Conservation (phyloP, 1,284 basidiomycete species). For the Cystobasidium pallidum region DNA sequence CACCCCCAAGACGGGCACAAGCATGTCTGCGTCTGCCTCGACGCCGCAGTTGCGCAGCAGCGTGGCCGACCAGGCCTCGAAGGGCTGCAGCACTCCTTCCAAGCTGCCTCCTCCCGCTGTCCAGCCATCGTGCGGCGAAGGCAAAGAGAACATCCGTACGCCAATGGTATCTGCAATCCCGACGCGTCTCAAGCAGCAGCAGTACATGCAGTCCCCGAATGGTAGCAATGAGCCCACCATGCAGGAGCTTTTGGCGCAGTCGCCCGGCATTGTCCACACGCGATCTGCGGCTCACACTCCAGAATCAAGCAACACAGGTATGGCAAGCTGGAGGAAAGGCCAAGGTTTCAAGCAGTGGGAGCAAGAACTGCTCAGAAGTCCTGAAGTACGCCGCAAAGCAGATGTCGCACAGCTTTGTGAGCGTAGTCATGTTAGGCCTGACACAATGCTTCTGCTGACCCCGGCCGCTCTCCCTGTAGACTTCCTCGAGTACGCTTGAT, state of each 20-base stretch:
- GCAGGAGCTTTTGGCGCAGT: conserved; percentile 39
- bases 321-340: conserved; percentile 54
- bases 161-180: conserved; percentile 42
- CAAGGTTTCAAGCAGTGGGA: conserved; percentile 71
- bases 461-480: conserved; percentile 24
- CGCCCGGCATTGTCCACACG: conserved; percentile 30
- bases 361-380: conserved; percentile 73
- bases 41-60: conserved; percentile 9
- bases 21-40: conserved; percentile 13
- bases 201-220: background rate
- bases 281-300: conserved; percentile 26
- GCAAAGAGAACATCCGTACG: conserved; percentile 17
- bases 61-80: conserved; percentile 16
- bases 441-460: background rate
- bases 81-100: background rate
- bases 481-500: conserved; percentile 48
- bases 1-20: conserved; percentile 6
- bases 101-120: conserved; percentile 2
- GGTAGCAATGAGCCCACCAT: conserved; percentile 30
- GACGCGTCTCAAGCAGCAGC: conserved; percentile 39
- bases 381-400: conserved; percentile 87
- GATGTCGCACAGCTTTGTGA: conserved; percentile 93
- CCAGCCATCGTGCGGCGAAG: background rate
- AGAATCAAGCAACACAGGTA: conserved; percentile 46
- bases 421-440: conserved; percentile 48